Evolutionary conservation across 1,284 basidiomycete species (phyloP).

Genomic region (Leucoagaricus sp.): DNA sequence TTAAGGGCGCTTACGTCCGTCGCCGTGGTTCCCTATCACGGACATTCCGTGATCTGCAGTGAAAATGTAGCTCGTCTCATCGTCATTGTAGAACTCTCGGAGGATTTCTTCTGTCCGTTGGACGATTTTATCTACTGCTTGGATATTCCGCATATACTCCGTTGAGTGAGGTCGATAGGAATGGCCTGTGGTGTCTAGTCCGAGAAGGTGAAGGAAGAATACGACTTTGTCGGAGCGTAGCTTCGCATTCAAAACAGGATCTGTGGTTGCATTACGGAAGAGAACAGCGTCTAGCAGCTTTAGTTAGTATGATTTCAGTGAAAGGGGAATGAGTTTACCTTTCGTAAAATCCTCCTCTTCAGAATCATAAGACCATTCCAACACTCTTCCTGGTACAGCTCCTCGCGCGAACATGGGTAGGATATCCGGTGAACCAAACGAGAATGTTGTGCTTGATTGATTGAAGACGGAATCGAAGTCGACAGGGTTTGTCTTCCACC

Average conservation of each 20-base stretch:
- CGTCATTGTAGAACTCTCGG: slow-evolving; percentile 64
- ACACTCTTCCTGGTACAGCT: slow-evolving; percentile 70
- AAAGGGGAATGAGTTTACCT: slow-evolving; percentile 40
- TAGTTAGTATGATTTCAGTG: not conserved
- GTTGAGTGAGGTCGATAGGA: slow-evolving; percentile 85
- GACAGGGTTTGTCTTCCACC: slow-evolving; percentile 90
- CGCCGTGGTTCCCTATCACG: slow-evolving; percentile 86
- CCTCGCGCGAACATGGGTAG: slow-evolving; percentile 86
- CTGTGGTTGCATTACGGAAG: slow-evolving; percentile 61
- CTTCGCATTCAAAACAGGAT: slow-evolving; percentile 48
- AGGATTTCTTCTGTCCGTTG: slow-evolving; percentile 66
- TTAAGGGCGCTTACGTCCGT: slow-evolving; percentile 71
- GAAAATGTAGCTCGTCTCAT: slow-evolving; percentile 80
- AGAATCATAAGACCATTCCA: slow-evolving; percentile 78
- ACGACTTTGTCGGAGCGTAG: slow-evolving; percentile 63
- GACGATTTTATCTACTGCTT: slow-evolving; percentile 81
- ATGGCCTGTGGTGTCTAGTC: slow-evolving; percentile 88
- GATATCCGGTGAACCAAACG: slow-evolving; percentile 90
- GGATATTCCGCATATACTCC: slow-evolving; percentile 89
- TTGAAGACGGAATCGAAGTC: slow-evolving; percentile 92
- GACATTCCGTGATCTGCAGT: slow-evolving; percentile 94
- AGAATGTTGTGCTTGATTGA: slow-evolving; percentile 76
- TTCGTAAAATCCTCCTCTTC: slow-evolving; percentile 85
- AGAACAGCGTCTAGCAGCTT: slow-evolving; percentile 71
- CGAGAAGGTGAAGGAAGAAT: slow-evolving; percentile 86